Percentiles rank a stretch among this genome's conserved stretches.
Conservation (phyloP, 176 grass and related monocot species). For the Avena sativa region DNA sequence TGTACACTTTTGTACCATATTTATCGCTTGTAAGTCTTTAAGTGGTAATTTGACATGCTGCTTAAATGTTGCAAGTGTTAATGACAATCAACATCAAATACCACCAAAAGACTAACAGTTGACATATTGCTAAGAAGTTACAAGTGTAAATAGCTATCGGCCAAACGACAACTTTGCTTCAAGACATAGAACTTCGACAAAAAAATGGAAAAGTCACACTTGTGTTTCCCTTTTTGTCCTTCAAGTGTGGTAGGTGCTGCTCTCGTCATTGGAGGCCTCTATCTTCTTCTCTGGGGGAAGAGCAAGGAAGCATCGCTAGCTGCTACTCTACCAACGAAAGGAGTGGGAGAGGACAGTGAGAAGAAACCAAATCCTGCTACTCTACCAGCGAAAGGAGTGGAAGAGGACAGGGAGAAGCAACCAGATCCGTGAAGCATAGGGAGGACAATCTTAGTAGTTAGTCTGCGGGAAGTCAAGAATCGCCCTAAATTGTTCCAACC, state of each 20-base stretch:
- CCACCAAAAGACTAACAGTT: background rate
- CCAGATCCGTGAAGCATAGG: background rate
- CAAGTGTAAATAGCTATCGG: conserved; percentile 10
- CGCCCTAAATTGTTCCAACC: background rate
- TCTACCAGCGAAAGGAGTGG: no score
- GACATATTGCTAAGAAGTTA: conserved; percentile 4
- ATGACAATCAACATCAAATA: background rate
- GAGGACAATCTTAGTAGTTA: background rate
- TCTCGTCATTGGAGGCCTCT: conserved; percentile 59
- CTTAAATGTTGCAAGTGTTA: conserved; percentile 16
- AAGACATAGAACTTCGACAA: conserved; percentile 7
- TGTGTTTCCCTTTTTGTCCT: conserved; percentile 27
- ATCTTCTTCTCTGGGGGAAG: conserved; percentile 71
- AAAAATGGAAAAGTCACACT: conserved; percentile 27
- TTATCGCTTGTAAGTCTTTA: conserved; percentile 11
- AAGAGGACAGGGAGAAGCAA: background rate
- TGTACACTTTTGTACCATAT: background rate
- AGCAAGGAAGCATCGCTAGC: conserved; percentile 41
- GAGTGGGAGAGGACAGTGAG: background rate
- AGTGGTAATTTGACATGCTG: background rate
- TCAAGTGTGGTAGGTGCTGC: conserved; percentile 57
- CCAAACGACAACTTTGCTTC: conserved; percentile 26
- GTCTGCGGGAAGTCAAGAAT: background rate
- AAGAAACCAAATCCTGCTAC: background rate
- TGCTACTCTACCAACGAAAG: background rate